Evolutionary conservation across 2,329 filamentous ascomycete species (phyloP).

Genomic region (Alternaria panax): DNA sequence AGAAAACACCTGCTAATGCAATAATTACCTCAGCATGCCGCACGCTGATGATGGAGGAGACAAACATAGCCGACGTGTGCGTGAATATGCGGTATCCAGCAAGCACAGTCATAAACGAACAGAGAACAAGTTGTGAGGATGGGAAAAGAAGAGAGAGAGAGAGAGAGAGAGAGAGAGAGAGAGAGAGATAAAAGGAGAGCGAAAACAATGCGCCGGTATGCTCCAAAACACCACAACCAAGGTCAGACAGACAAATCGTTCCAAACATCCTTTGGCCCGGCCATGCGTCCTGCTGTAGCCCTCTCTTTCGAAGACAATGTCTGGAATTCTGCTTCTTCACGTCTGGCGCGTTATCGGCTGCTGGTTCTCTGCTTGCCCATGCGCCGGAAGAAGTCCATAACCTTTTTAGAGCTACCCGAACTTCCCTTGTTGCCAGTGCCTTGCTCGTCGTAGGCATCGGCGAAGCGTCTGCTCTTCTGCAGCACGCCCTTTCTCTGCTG

Average conservation of each 20-base stretch:
- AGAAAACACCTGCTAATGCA: conserved; percentile 8
- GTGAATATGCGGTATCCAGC: conserved; percentile 11
- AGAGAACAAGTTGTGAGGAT: background rate
- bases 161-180: background rate
- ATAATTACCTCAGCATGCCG: conserved; percentile 14
- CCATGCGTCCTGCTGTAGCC: background rate
- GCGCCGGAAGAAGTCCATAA: conserved; percentile 98
- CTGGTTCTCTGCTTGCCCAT: conserved; percentile 73
- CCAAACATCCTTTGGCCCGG: background rate
- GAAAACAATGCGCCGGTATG: conserved; percentile 8
- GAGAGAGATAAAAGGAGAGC: conserved; percentile 1
- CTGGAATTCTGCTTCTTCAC: background rate
- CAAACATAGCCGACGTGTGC: background rate
- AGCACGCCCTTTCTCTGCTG: conserved; percentile 62
- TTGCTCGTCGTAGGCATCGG: conserved; percentile 80
- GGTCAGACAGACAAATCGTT: conserved; percentile 3
- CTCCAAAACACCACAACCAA: conserved; percentile 2
- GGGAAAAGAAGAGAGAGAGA: background rate
- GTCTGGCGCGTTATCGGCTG: conserved; percentile 11
- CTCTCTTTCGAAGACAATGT: background rate
- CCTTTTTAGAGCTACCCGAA: conserved; percentile 80
- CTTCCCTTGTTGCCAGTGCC: conserved; percentile 40
- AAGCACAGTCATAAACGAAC: conserved; percentile 1
- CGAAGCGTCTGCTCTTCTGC: conserved; percentile 87
- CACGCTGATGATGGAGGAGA: conserved; percentile 6